Conservation (phyloP, 257 asterid species). For the Verbena officinalis region DNA sequence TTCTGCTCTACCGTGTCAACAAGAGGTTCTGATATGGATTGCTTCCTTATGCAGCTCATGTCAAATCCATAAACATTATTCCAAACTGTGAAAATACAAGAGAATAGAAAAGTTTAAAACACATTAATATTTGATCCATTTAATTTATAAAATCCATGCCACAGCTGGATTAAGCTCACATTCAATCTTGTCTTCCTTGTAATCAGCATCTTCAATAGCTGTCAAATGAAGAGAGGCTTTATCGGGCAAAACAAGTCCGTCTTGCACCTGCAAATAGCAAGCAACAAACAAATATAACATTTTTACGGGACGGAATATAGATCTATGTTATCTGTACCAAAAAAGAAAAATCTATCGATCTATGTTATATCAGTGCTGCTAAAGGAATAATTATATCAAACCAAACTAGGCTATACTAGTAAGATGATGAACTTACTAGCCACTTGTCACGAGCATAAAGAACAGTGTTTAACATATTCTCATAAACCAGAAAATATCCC, state of each 20-base stretch:
- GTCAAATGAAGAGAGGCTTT: slow-evolving; percentile 85
- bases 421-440: slow-evolving; percentile 49
- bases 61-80: slow-evolving; percentile 88
- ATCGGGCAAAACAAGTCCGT: slow-evolving; percentile 88
- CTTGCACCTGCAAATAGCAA: slow-evolving; percentile 51
- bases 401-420: background rate
- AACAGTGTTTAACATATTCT: slow-evolving; percentile 76
- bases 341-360: too few species aligned
- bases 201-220: slow-evolving; percentile 97
- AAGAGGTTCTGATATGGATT: slow-evolving; percentile 84
- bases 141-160: slow-evolving; percentile 11
- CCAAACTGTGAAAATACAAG: slow-evolving; percentile 60
- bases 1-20: slow-evolving; percentile 94
- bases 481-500: slow-evolving; percentile 86
- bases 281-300: background rate
- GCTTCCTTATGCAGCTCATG: slow-evolving; percentile 99
- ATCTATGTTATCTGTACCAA: too few species aligned
- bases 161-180: slow-evolving; percentile 54
- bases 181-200: slow-evolving; percentile 96
- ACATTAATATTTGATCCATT: too few species aligned
- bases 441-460: slow-evolving; percentile 80
- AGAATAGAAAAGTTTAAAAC: background rate
- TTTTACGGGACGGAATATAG: background rate
- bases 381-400: background rate
- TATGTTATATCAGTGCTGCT: background rate